Conservation (phyloP, 345 rosid species). For the Hevea brasiliensis region DNA sequence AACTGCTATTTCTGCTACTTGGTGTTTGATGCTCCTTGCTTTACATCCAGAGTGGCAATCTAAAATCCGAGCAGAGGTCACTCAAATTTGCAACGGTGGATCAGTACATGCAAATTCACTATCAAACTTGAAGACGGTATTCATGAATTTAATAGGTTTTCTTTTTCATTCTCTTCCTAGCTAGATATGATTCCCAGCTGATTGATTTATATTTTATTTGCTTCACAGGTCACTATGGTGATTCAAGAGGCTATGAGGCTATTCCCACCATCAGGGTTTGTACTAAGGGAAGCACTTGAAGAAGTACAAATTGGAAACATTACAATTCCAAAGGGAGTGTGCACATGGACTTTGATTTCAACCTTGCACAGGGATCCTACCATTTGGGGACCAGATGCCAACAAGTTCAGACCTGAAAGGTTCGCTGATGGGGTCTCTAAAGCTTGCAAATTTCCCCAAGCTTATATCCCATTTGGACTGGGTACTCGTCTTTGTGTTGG, state of each 20-base stretch:
- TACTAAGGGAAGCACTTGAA: slow-evolving; percentile 24
- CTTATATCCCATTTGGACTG: slow-evolving; percentile 34
- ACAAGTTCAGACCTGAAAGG: slow-evolving; percentile 31
- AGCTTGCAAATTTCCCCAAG: slow-evolving; percentile 36
- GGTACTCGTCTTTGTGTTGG: slow-evolving; percentile 33
- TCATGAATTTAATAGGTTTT: too few relatives aligned
- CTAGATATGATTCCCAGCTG: too few relatives aligned
- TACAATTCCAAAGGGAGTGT: slow-evolving; percentile 19
- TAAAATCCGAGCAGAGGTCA: slow-evolving; percentile 52
- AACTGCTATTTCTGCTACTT: slow-evolving; percentile 70
- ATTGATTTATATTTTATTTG: too few relatives aligned
- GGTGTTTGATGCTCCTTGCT: slow-evolving; percentile 87
- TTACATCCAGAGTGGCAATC: slow-evolving; percentile 74
- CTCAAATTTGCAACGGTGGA: slow-evolving; percentile 37
- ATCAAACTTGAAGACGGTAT: slow-evolving; percentile 42
- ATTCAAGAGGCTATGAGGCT: slow-evolving; percentile 21
- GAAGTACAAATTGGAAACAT: slow-evolving; percentile 17
- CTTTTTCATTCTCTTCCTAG: too few relatives aligned
- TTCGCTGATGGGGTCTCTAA: slow-evolving; percentile 29
- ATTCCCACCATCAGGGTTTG: slow-evolving; percentile 25
- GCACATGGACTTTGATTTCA: slow-evolving; percentile 24
- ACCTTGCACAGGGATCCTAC: slow-evolving; percentile 22
- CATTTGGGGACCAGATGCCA: slow-evolving; percentile 33
- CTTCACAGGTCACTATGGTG: slow-evolving; percentile 21
- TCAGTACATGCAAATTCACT: slow-evolving; percentile 46